These are phyloP conservation scores for Phytophthora uliginosa DNA, from an alignment of 352 stramenopile genomes.

Conservation along the genomic window DNA sequence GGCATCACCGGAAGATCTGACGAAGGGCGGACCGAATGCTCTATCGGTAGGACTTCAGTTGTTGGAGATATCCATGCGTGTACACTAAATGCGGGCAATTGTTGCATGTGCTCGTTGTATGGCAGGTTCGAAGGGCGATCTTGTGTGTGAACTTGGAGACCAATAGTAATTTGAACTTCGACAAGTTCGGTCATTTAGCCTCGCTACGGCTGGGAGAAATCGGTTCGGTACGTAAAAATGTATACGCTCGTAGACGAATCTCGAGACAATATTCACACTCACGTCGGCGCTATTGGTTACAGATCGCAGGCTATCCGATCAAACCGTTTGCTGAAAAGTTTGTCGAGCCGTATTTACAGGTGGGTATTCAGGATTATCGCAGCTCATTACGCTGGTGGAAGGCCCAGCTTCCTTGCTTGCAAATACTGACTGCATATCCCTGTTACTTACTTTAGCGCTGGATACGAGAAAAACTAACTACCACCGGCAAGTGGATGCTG, in stretches of 20 bases:
- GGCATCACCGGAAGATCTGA: constrained; percentile 74
- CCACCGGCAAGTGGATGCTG: constrained; percentile 52
- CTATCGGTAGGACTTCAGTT: constrained; percentile 51
- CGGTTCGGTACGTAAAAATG: constrained; percentile 48
- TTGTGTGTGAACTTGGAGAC: constrained; percentile 80
- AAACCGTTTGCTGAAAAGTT: constrained; percentile 85
- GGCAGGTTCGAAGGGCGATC: constrained; percentile 74
- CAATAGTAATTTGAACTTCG: constrained; percentile 69
- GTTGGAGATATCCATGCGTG: background rate
- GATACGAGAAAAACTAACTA: constrained; percentile 78
- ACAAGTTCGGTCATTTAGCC: constrained; percentile 83
- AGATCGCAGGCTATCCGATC: constrained; percentile 85
- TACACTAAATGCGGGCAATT: constrained; percentile 3
- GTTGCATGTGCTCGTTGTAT: background rate
- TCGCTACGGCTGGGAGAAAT: constrained; percentile 80
- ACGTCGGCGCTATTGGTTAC: constrained; percentile 10
- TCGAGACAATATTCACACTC: background rate
- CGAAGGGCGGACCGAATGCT: constrained; percentile 61
- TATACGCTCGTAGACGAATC: background rate
- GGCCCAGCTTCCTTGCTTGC: background rate
- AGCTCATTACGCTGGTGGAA: background rate
- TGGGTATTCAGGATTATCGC: constrained; percentile 12
- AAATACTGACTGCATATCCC: background rate
- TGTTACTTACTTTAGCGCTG: constrained; percentile 53
- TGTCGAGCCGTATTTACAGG: constrained; percentile 79